Evolutionary conservation across 805 yeast genomes (phyloP).

Genomic region (Cyberlindnera japonica): DNA sequence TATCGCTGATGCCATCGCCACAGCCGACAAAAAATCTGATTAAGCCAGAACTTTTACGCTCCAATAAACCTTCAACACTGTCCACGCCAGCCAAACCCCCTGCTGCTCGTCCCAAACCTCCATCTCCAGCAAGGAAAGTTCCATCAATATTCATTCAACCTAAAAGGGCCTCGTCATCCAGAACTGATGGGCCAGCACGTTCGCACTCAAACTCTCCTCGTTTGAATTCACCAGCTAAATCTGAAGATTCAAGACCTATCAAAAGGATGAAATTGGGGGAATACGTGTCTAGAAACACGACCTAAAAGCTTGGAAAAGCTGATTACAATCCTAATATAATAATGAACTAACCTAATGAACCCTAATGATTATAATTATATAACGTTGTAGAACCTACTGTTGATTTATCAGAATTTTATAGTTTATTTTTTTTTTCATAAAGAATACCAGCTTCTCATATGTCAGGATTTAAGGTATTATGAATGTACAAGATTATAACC

Average conservation of each 20-base stretch:
- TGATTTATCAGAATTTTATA: neutral
- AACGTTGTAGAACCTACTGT: too few relatives aligned
- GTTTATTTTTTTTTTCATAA: neutral
- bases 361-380: too few relatives aligned
- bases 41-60: neutral
- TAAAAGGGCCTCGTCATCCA: too few relatives aligned
- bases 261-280: neutral
- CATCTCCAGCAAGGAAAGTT: neutral
- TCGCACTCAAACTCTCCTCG: too few relatives aligned
- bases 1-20: constrained; percentile 3
- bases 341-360: neutral
- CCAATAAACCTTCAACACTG: neutral
- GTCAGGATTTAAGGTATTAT: neutral
- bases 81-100: neutral
- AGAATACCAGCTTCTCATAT: constrained; percentile 1
- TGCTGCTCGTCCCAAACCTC: constrained; percentile 1
- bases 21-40: neutral
- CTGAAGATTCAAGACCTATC: neutral
- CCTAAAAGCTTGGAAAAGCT: too few relatives aligned
- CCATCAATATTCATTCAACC: constrained; percentile 1
- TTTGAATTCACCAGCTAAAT: too few relatives aligned
- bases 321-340: neutral
- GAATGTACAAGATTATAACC: neutral
- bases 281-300: neutral
- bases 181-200: too few relatives aligned